Evolutionary conservation across 1,284 basidiomycete genomes (phyloP), one percentile per base, ranked within the genome.

Genomic region (Cerrena zonata): DNA sequence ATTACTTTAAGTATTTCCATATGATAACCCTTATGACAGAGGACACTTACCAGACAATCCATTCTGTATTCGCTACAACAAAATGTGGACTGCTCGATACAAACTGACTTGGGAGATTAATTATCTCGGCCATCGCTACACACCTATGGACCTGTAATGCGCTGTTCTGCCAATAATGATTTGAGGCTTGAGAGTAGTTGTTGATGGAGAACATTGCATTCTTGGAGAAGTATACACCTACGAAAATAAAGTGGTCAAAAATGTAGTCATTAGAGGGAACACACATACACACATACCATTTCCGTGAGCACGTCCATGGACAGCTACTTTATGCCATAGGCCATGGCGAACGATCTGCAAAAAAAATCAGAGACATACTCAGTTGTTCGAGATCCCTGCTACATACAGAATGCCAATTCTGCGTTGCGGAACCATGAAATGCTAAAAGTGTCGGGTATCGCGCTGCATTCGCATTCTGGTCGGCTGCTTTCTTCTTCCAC

Each of bases 211-310:
- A 58, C 1, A 45, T 50, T 2, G 71, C 79, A 30, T 84, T 78
- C 59, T 78, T 81, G 2, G 79, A 78, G 44, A 84, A 76, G 55
- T 84, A 84, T 0, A 85, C 80, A 10, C 82, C 81, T 83, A 48
- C 2, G 44, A 40, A 21, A 26, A 10, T 27, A 7, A 21, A 23
- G 22, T 11, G 10, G 4, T 18, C 25, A 18, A n/a, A 30, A n/a
- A n/a, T n/a, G n/a, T n/a, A 21, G n/a, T 4, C n/a, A n/a, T 39
- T 5, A 5, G n/a, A 39, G 37, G 13, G 13, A 5, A 39, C 21
- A 67, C 38, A 4, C n/a, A 18, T 15, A 39, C 21, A 39, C 12
- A 48, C 67, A 38, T 55, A 77, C 82, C 82, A 60, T 85, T 47
- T n/a, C 82, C 82, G 56, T 69, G 78, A 2, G 77, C 74, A 45